Conservation (phyloP, 2,329 filamentous ascomycete species). For the Aspergillus flavus region DNA sequence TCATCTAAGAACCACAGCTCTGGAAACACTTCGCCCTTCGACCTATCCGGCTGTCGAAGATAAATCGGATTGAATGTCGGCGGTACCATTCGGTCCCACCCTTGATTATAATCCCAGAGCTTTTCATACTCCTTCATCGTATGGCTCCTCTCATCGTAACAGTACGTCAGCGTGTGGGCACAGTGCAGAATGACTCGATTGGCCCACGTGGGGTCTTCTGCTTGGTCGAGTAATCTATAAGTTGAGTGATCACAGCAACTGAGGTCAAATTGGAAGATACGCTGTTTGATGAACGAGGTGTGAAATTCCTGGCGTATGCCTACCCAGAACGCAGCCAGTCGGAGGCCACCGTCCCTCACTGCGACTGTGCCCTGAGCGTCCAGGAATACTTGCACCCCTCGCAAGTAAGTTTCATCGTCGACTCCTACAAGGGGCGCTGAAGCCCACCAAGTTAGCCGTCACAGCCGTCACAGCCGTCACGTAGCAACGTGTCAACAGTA, state of each 20-base stretch:
- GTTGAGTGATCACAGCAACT: slow-evolving; percentile 1
- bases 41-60: slow-evolving; percentile 39
- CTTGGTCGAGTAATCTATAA: slow-evolving; percentile 9
- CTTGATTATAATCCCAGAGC: slow-evolving; percentile 46
- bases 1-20: slow-evolving; percentile 59
- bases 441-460: neutral
- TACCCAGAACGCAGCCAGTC: slow-evolving; percentile 49
- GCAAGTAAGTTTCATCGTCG: slow-evolving; percentile 23
- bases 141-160: slow-evolving; percentile 47
- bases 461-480: neutral
- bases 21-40: slow-evolving; percentile 52
- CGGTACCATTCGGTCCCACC: slow-evolving; percentile 44
- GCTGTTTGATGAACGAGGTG: slow-evolving; percentile 44
- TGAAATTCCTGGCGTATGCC: slow-evolving; percentile 53
- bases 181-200: slow-evolving; percentile 64
- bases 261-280: slow-evolving; percentile 25
- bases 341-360: slow-evolving; percentile 30
- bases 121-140: slow-evolving; percentile 29
- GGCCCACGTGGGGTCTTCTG: slow-evolving; percentile 35
- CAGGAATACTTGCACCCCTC: slow-evolving; percentile 31
- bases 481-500: neutral
- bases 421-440: slow-evolving; percentile 22
- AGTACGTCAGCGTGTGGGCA: slow-evolving; percentile 64
- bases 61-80: slow-evolving; percentile 60
- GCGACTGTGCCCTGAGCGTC: slow-evolving; percentile 15